Conservation (phyloP, 345 rosid genomes). For the Clarkia xantiana region DNA sequence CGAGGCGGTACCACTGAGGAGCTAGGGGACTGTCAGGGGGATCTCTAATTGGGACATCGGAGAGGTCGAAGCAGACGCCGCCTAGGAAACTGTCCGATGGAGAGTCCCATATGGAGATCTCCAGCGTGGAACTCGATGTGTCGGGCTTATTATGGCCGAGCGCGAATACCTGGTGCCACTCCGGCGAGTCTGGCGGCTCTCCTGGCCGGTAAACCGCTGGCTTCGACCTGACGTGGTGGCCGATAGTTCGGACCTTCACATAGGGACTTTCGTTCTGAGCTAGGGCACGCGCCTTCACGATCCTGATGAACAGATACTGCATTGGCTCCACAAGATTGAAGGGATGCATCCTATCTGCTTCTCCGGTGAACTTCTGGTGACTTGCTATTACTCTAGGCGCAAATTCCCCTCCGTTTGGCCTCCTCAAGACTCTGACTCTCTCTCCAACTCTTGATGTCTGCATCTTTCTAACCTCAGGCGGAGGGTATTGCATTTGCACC, state of each 20-base stretch:
- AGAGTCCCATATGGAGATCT: conserved; percentile 78
- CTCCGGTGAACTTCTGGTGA: conserved; percentile 19
- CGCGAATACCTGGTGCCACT: conserved; percentile 83
- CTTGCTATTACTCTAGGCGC: conserved; percentile 51
- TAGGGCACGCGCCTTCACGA: conserved; percentile 70
- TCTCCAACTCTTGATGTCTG: conserved; percentile 40
- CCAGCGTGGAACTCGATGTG: conserved; percentile 40
- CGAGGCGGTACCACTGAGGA: conserved; percentile 85
- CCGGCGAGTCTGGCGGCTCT: conserved; percentile 50
- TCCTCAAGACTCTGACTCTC: conserved; percentile 35
- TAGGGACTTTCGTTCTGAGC: conserved; percentile 45
- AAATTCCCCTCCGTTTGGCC: conserved; percentile 39
- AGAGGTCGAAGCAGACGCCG: conserved; percentile 77
- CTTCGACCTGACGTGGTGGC: conserved; percentile 34
- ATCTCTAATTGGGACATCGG: conserved; percentile 71
- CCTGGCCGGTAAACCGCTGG: conserved; percentile 45
- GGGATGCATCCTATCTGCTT: conserved; percentile 39
- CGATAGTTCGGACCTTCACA: conserved; percentile 49
- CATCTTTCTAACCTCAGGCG: conserved; percentile 62
- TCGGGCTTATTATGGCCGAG: conserved; percentile 39
- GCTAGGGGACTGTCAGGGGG: conserved; percentile 92
- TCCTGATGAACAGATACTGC: conserved; percentile 63
- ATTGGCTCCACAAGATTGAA: conserved; percentile 82
- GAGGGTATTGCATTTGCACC: conserved; percentile 10
- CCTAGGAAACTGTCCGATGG: conserved; percentile 67